These are phyloP conservation scores for Cymbopogon citratus DNA, from an alignment of 176 grass and related monocot species.

Conservation along the genomic window DNA sequence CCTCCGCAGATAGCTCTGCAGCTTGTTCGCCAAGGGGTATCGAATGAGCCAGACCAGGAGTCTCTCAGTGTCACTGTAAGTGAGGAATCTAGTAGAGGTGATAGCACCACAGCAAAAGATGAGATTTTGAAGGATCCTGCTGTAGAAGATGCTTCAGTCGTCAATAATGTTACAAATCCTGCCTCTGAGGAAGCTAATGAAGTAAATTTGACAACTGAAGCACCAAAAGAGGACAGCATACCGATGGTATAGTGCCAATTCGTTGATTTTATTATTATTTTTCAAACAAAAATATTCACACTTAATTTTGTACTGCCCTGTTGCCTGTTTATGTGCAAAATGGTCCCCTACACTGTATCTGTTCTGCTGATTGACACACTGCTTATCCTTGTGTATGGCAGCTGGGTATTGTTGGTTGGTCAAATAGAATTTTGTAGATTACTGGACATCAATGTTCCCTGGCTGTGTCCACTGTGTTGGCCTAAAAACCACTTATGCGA, in stretches of 20 bases:
- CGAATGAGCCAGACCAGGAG: conserved; percentile 45
- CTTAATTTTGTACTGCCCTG: neutral
- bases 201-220: conserved; percentile 12
- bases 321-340: conserved; percentile 17
- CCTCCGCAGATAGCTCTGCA: conserved; percentile 69
- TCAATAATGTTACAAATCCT: conserved; percentile 7
- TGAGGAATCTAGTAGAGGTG: conserved; percentile 30
- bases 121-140: conserved; percentile 44
- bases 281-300: conserved; percentile 10
- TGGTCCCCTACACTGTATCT: neutral
- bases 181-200: conserved; percentile 36
- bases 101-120: conserved; percentile 12
- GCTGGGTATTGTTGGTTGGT: neutral
- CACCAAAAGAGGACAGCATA: neutral
- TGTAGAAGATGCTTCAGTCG: conserved; percentile 6
- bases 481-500: neutral
- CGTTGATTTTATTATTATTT: neutral
- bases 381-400: neutral
- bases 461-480: neutral
- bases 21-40: conserved; percentile 70
- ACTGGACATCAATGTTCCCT: neutral
- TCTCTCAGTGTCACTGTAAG: conserved; percentile 19
- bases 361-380: neutral
- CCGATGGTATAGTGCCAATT: conserved; percentile 27
- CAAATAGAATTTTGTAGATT: neutral